A percentile compares a stretch with the other conserved stretches of the same genome.
Evolutionary conservation across 2,329 filamentous ascomycete genomes (phyloP).

Genomic region (Penicillium sp.): DNA sequence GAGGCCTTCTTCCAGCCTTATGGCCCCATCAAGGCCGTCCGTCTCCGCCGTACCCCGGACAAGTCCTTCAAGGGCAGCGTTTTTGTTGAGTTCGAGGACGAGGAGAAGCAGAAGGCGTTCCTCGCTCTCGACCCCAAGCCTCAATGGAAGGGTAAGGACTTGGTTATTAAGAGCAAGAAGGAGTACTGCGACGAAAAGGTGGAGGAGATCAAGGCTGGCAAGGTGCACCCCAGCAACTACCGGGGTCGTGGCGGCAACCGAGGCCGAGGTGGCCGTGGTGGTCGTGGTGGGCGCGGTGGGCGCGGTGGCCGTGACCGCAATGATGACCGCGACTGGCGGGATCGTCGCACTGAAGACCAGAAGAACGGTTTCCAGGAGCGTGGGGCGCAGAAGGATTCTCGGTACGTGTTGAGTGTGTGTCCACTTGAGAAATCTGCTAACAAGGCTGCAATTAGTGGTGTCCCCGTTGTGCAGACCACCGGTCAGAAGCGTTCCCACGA

Average conservation of each 20-base stretch:
- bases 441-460: constrained; percentile 32
- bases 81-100: constrained; percentile 83
- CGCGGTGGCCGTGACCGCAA: constrained; percentile 26
- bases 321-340: constrained; percentile 41
- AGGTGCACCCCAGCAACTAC: constrained; percentile 54
- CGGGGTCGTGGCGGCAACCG: constrained; percentile 39
- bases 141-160: constrained; percentile 72
- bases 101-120: constrained; percentile 75
- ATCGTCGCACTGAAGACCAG: constrained; percentile 43
- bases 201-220: constrained; percentile 65
- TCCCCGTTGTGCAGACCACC: constrained; percentile 42
- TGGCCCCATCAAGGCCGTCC: constrained; percentile 73
- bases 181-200: constrained; percentile 78
- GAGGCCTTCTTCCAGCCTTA: constrained; percentile 84
- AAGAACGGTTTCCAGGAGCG: constrained; percentile 38
- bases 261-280: constrained; percentile 40
- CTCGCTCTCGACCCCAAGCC: constrained; percentile 73
- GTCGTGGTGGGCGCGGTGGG: constrained; percentile 35
- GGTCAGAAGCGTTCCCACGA: constrained; percentile 47
- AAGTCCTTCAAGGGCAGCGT: constrained; percentile 91
- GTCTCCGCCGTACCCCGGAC: constrained; percentile 70
- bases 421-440: background rate
- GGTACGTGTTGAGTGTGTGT: constrained; percentile 27
- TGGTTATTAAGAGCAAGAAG: constrained; percentile 81
- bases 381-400: constrained; percentile 39